Evolutionary conservation across 768 basidiomycete species (phyloP).

Genomic region (Kockovaella imperatae): DNA sequence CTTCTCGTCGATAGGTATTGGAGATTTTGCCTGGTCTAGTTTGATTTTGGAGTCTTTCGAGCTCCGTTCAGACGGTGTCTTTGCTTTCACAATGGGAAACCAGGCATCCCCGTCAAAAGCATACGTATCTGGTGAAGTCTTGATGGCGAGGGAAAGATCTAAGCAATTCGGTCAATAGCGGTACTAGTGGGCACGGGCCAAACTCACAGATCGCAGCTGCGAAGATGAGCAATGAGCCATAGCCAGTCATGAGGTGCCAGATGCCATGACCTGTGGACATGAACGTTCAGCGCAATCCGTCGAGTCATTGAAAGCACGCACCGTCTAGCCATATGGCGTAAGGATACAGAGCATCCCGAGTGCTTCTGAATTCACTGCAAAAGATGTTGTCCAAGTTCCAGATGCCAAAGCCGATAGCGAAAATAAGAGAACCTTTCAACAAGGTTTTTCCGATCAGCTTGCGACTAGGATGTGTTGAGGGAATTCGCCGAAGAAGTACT

Average conservation of each 20-base stretch:
- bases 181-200: not conserved
- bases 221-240: slow-evolving; percentile 35
- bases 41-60: no score
- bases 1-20: no score
- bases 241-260: slow-evolving; percentile 40
- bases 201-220: slow-evolving; percentile 34
- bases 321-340: slow-evolving; percentile 35
- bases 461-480: slow-evolving; percentile 31
- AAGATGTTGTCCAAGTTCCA: slow-evolving; percentile 80
- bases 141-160: not conserved
- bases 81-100: not conserved
- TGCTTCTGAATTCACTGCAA: slow-evolving; percentile 47
- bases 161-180: not conserved
- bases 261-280: slow-evolving; percentile 20
- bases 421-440: slow-evolving; percentile 53
- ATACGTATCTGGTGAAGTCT: not conserved
- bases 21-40: no score
- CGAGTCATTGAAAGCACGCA: slow-evolving; percentile 7
- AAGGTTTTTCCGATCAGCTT: slow-evolving; percentile 49
- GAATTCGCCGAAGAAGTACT: slow-evolving; percentile 52
- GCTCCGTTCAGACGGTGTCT: no score
- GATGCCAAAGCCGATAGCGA: slow-evolving; percentile 59
- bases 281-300: not conserved
- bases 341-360: slow-evolving; percentile 13
- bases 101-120: not conserved